phyloP scores from a whole-genome alignment of 495 filamentous ascomycete species.

The Penicillium paxilli region DNA sequence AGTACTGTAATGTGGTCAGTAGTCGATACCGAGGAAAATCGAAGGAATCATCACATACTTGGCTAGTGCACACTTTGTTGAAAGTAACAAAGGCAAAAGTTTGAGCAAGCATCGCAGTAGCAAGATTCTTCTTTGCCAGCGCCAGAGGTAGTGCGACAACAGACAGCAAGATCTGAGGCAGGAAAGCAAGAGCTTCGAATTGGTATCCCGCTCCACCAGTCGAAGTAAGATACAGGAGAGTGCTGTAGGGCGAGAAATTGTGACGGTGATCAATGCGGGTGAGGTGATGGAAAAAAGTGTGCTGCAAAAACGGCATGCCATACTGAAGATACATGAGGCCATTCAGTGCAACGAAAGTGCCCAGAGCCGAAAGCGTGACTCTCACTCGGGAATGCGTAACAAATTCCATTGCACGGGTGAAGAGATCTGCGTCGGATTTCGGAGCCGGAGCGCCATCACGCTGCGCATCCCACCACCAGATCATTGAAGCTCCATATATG shows the following conservation, averaged over 20 bases:
- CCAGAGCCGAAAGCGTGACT: constrained; percentile 63
- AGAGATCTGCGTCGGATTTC: not conserved
- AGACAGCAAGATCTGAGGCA: constrained; percentile 81
- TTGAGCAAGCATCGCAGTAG: constrained; percentile 93
- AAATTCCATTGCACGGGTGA: constrained; percentile 46
- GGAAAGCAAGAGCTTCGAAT: constrained; percentile 80
- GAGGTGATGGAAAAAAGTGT: constrained; percentile 91
- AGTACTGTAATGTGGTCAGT: constrained; percentile 64
- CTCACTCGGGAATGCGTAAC: constrained; percentile 60
- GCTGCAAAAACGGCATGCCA: constrained; percentile 72
- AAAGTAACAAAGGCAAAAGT: constrained; percentile 97
- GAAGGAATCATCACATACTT: constrained; percentile 55
- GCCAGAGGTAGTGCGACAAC: constrained; percentile 73
- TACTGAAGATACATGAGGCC: constrained; percentile 73
- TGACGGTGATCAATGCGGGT: constrained; percentile 94
- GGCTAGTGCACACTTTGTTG: constrained; percentile 97
- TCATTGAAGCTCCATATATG: constrained; percentile 82
- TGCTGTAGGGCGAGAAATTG: constrained; percentile 97
- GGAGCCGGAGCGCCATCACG: constrained; percentile 18
- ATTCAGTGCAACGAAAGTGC: constrained; percentile 73
- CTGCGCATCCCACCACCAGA: constrained; percentile 81
- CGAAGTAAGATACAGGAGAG: constrained; percentile 80
- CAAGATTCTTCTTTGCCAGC: constrained; percentile 79
- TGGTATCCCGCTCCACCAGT: constrained; percentile 47
- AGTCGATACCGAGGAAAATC: not conserved